Evolutionary conservation across 1,139 yeast species (phyloP).

Genomic region (Arxiozyma bovina): DNA sequence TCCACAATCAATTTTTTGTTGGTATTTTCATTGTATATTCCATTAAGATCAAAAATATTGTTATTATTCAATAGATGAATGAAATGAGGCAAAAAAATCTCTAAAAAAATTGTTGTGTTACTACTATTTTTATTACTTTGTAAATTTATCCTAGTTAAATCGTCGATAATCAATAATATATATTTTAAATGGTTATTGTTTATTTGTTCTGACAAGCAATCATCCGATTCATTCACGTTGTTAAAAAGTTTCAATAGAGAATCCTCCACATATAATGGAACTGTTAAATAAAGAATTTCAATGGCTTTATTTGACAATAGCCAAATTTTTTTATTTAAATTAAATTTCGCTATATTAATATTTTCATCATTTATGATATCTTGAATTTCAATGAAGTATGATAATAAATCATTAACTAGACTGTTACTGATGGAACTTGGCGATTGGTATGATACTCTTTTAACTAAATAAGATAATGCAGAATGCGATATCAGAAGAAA

Average conservation of each 20-base stretch:
- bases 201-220: not conserved
- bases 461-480: slow-evolving; percentile 64
- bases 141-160: slow-evolving; percentile 10
- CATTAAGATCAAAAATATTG: too few species aligned
- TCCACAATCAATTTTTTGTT: slow-evolving; percentile 7
- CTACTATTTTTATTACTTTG: slow-evolving; percentile 13
- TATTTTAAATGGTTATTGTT: slow-evolving; percentile 1
- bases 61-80: slow-evolving; percentile 3
- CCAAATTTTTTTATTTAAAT: slow-evolving; percentile 25
- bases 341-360: not conserved
- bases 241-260: slow-evolving; percentile 7
- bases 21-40: not conserved
- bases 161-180: slow-evolving; percentile 9
- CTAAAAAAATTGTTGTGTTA: slow-evolving; percentile 12
- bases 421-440: slow-evolving; percentile 40
- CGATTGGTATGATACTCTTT: slow-evolving; percentile 69
- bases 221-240: slow-evolving; percentile 4
- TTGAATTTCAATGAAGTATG: slow-evolving; percentile 22
- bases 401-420: slow-evolving; percentile 14
- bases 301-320: slow-evolving; percentile 24
- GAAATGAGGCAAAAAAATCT: slow-evolving; percentile 15
- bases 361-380: not conserved
- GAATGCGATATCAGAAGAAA: slow-evolving; percentile 48
- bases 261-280: slow-evolving; percentile 14
- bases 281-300: slow-evolving; percentile 25